Base-by-base conservation (phyloP, 2,329 filamentous ascomycete species). In the Cryphonectria nitschkei region DNA sequence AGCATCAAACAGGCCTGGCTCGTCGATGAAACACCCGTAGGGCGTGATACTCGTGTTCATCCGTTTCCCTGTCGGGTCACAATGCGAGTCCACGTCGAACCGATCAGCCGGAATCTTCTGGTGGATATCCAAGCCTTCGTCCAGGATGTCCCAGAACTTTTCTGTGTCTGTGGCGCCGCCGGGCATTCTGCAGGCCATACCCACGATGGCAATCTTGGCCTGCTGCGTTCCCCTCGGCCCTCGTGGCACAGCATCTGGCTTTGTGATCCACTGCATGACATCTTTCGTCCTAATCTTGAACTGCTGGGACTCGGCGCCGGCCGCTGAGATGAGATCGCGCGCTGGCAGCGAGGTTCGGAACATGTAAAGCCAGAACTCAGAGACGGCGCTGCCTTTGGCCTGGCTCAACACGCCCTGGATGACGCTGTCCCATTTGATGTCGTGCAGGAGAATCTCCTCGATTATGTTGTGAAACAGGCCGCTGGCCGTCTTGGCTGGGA, bases 1-100 rank as follows among this genome's bases (percentile, higher is more conserved):
- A 29, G 89, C 87, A 73, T 93, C 90, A 73, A 93, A 93, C 32
- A 89, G 82, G 54, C 88, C 88, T 0, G 90, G 89, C 71, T 91
- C 85, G 58, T 91, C 87, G 61, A 92, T 87, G 81, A 90, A 79
- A 73, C 78, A 79, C 4, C 80, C 78, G 83, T 85, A 4, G 77
- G 72, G 74, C 37, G 73, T 75, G 26, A 67, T 67, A 14, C 29
- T 87, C 73, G 88, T 89, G 80, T 90, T 91, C 78, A 86, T 87
- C 67, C 81, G 84, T 76, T 90, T 90, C 16, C 88, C 87, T 13
- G 85, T 86, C n/a, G 88, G 85, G 75, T 91, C 89, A 70, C 84
- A 87, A 75, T 90, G 74, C 3, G 72, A 62, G 3, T 68, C 61
- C 3, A 72, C 54, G 56, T 74, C 70, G 43, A 70, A 75, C 26